These are phyloP conservation scores for Cordyceps militaris DNA, from an alignment of 2,329 filamentous ascomycete genomes.

Conservation along the genomic window DNA sequence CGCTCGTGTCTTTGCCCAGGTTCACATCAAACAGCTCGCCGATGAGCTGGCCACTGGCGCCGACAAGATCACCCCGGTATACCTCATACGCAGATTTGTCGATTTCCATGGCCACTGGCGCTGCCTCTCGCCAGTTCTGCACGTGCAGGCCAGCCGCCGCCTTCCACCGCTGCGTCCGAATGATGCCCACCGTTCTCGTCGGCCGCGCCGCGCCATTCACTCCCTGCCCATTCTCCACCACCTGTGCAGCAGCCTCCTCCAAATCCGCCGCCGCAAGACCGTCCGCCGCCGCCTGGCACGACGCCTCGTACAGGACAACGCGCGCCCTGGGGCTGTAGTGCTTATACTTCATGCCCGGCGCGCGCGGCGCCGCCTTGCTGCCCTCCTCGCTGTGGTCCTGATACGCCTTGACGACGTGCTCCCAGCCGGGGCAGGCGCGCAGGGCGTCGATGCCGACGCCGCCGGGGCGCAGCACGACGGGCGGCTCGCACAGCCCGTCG, in stretches of 20 bases:
- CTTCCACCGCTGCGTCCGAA: conserved; percentile 50
- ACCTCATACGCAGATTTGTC: conserved; percentile 33
- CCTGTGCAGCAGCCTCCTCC: conserved; percentile 20
- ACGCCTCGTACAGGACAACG: conserved; percentile 73
- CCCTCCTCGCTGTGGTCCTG: conserved; percentile 65
- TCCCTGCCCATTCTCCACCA: conserved; percentile 15
- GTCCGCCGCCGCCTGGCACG: conserved; percentile 26
- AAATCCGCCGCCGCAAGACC: conserved; percentile 33
- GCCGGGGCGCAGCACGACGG: conserved; percentile 76
- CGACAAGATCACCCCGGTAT: conserved; percentile 32
- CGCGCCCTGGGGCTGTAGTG: conserved; percentile 90
- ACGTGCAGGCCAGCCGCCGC: conserved; percentile 33
- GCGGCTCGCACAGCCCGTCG: conserved; percentile 76
- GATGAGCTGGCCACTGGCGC: conserved; percentile 24
- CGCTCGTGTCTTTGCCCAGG: conserved; percentile 62
- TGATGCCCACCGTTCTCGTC: conserved; percentile 39
- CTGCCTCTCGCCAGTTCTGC: conserved; percentile 23
- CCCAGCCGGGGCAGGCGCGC: conserved; percentile 70
- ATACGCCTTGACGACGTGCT: conserved; percentile 69
- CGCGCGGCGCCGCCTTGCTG: conserved; percentile 60
- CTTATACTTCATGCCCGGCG: conserved; percentile 98
- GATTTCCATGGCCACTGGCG: conserved; percentile 15
- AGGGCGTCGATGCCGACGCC: conserved; percentile 80
- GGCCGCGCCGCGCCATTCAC: conserved; percentile 9
- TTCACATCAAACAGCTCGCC: conserved; percentile 59